Base-by-base conservation (phyloP, 148 eudicot genomes). In the Vaccinium myrtillus region DNA sequence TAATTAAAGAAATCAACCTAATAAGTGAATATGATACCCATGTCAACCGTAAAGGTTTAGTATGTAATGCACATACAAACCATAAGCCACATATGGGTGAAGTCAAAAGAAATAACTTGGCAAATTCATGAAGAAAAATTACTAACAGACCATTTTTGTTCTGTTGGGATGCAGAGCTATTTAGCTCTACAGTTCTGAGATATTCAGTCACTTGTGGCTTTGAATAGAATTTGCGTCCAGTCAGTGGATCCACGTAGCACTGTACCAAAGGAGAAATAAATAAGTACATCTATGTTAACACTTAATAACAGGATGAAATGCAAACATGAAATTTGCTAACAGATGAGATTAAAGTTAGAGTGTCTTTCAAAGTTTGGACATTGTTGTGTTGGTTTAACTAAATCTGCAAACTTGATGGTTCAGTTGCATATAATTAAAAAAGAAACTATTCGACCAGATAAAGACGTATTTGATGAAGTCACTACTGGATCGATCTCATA, bases 161-260 rank as follows among this genome's bases (percentile, higher is more conserved):
- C 59, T 30, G 86, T 61, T 79, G 51, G 59, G 83, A 71, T 61
- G 59, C 36, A 49, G n/a, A n/a, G 63, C 74, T 78, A 36, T 70
- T 82, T 21, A 43, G 27, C 78, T 85, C 81, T 80, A 79, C 65
- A 65, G 90, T 86, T 80, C 87, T 63, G 49, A 96, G 90, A 90
- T 93, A 91, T 30, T 88, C 85, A 36, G 79, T 70, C 30, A 96
- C 95, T 75, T 92, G 89, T 71, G 95, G 93, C 92, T 90, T 93
- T 15, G 98, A 93, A 82, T 84, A 91, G 86, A 92, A 93, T 83
- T 82, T 91, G 79, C 65, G 67, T 80, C 95, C 93, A 89, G 90
- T 89, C 49, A 88, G 80, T 43, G 89, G 89, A 75, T 93, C 94
- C 80, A 83, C 88, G 77, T 84, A 96, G 81, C 88, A 82, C 98